Evolutionary conservation across 805 yeast genomes (phyloP).

Genomic region (Metschnikowia baotianmanensis): DNA sequence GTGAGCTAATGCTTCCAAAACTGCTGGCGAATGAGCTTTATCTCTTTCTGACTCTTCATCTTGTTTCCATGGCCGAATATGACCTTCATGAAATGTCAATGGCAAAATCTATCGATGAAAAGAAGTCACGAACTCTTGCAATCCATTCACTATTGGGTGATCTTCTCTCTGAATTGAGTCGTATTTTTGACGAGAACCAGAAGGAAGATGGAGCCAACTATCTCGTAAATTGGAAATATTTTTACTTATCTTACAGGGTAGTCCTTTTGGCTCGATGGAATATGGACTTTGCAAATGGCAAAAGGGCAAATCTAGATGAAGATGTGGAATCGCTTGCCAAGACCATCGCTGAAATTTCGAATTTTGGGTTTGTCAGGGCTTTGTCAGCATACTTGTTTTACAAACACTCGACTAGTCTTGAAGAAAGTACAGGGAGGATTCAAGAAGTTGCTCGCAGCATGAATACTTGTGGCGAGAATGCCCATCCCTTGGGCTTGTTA

Average conservation of each 20-base stretch:
- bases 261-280: background rate
- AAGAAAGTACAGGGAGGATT: constrained; percentile 3
- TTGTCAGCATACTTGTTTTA: constrained; percentile 7
- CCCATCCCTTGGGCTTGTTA: constrained; percentile 7
- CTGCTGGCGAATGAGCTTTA: constrained; percentile 27
- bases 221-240: background rate
- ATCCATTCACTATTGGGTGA: constrained; percentile 7
- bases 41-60: constrained; percentile 29
- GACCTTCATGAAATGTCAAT: constrained; percentile 1
- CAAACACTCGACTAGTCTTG: constrained; percentile 8
- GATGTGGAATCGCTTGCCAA: background rate
- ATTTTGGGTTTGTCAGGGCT: constrained; percentile 1
- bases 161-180: constrained; percentile 8
- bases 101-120: background rate
- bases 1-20: constrained; percentile 19
- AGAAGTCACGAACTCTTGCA: background rate
- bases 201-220: background rate
- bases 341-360: background rate
- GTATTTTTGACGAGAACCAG: background rate
- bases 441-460: constrained; percentile 1
- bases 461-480: constrained; percentile 2
- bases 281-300: background rate
- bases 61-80: constrained; percentile 9
- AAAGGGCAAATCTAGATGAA: background rate
- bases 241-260: background rate